Percentiles rank a stretch among this genome's conserved stretches.
Evolutionary conservation across 768 basidiomycete genomes (phyloP).

Genomic region (Macrolepiota albuminosa): DNA sequence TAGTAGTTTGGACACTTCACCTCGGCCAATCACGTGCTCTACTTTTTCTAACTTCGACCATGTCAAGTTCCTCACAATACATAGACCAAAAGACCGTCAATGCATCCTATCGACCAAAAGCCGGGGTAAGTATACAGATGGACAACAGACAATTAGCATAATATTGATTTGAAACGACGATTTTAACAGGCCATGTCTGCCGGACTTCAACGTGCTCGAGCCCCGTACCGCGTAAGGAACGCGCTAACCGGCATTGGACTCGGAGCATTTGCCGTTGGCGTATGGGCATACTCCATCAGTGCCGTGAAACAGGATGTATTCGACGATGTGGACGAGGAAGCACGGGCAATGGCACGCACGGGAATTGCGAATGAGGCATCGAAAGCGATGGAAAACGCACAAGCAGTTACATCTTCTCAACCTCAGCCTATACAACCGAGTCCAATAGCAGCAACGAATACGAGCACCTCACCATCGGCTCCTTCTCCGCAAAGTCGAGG

Average conservation of each 20-base stretch:
- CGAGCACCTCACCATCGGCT: not conserved
- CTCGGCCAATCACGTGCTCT: constrained; percentile 5
- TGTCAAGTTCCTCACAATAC: constrained; percentile 28
- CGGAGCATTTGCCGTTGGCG: constrained; percentile 68
- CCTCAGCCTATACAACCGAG: constrained; percentile 8
- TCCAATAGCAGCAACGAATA: not conserved
- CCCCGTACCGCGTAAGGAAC: constrained; percentile 78
- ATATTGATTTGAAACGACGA: not conserved
- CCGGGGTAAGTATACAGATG: constrained; percentile 37
- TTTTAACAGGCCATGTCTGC: constrained; percentile 70
- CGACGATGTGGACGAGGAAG: constrained; percentile 81
- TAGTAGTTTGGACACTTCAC: not conserved
- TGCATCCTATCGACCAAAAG: constrained; percentile 47
- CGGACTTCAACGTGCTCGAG: constrained; percentile 82
- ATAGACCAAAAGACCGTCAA: constrained; percentile 38
- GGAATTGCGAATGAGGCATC: constrained; percentile 23
- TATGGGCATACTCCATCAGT: constrained; percentile 91
- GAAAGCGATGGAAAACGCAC: constrained; percentile 22
- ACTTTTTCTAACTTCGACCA: constrained; percentile 1
- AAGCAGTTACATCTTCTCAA: constrained; percentile 3
- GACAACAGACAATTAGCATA: not conserved
- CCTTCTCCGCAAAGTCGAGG: constrained; percentile 28
- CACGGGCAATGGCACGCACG: constrained; percentile 43
- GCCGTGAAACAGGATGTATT: constrained; percentile 95
- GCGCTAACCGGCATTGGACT: constrained; percentile 71